A percentile compares a stretch with the other conserved stretches of the same genome.
These are phyloP conservation scores for Backusella australiensis DNA, from an alignment of 192 early-diverging fungal genomes.

Conservation along the genomic window DNA sequence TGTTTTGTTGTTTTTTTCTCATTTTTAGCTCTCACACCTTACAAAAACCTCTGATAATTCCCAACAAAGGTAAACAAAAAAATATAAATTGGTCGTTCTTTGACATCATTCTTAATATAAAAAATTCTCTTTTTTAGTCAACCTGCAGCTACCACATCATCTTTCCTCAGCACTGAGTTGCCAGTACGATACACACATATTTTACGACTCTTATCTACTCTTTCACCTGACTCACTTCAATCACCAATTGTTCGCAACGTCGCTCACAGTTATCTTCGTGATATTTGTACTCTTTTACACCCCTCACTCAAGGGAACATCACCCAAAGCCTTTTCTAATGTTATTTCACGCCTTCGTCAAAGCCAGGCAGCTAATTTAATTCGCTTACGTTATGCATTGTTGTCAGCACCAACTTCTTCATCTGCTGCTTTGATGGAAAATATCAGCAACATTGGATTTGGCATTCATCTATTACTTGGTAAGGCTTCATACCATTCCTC, in stretches of 20 bases:
- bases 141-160: constrained; percentile 12
- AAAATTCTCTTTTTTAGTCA: background rate
- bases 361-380: constrained; percentile 24
- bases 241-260: constrained; percentile 23
- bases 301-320: constrained; percentile 12
- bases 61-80: constrained; percentile 11
- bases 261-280: constrained; percentile 23
- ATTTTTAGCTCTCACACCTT: constrained; percentile 18
- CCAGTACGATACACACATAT: constrained; percentile 33
- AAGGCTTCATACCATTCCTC: background rate
- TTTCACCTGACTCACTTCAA: constrained; percentile 10
- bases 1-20: background rate
- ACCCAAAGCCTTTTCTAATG: constrained; percentile 15
- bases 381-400: constrained; percentile 23
- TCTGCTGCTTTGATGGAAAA: constrained; percentile 23
- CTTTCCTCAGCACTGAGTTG: constrained; percentile 28
- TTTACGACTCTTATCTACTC: constrained; percentile 18
- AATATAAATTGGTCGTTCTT: background rate
- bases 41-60: constrained; percentile 4
- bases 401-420: constrained; percentile 11
- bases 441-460: constrained; percentile 20
- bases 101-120: constrained; percentile 7
- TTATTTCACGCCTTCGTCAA: constrained; percentile 18
- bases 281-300: constrained; percentile 21
- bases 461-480: constrained; percentile 24